These are phyloP conservation scores for Austroboletus novae-zelandiae DNA, from an alignment of 1,284 basidiomycete genomes.

Conservation along the genomic window DNA sequence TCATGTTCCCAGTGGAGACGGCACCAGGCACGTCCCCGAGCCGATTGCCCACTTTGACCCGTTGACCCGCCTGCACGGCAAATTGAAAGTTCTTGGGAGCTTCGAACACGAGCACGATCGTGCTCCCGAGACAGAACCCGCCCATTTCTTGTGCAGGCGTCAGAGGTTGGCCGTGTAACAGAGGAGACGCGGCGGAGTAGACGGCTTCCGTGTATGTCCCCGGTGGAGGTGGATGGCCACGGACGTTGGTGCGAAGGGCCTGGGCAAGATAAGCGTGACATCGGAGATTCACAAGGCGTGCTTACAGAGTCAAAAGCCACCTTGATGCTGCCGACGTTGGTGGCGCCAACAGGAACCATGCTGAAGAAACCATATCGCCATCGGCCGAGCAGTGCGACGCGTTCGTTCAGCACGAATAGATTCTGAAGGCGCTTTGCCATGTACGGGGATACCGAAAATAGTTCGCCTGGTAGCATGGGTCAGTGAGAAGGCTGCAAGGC, in stretches of 20 bases:
- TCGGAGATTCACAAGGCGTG: background rate
- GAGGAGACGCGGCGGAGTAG: conserved; percentile 76
- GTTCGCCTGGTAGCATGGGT: conserved; percentile 57
- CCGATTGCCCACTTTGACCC: conserved; percentile 84
- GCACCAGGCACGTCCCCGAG: conserved; percentile 52
- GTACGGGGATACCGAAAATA: conserved; percentile 97
- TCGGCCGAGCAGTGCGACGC: conserved; percentile 92
- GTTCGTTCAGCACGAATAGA: conserved; percentile 96
- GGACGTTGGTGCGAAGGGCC: conserved; percentile 83
- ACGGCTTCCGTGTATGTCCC: conserved; percentile 93
- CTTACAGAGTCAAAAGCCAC: conserved; percentile 92
- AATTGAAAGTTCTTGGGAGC: conserved; percentile 75
- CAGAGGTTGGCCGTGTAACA: conserved; percentile 89
- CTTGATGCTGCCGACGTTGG: conserved; percentile 96
- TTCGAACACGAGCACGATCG: conserved; percentile 66
- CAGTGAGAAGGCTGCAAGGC: background rate
- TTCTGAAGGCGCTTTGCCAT: conserved; percentile 92
- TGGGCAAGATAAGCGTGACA: conserved; percentile 21
- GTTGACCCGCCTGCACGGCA: conserved; percentile 76
- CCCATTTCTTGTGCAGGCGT: conserved; percentile 93
- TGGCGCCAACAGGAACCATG: conserved; percentile 98
- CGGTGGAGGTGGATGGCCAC: conserved; percentile 69
- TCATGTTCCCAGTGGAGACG: conserved; percentile 8
- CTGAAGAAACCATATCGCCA: conserved; percentile 97
- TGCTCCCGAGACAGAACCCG: conserved; percentile 90